Evolutionary conservation across 1,139 yeast species (phyloP).

Genomic region (Debaryomyces robertsiae): DNA sequence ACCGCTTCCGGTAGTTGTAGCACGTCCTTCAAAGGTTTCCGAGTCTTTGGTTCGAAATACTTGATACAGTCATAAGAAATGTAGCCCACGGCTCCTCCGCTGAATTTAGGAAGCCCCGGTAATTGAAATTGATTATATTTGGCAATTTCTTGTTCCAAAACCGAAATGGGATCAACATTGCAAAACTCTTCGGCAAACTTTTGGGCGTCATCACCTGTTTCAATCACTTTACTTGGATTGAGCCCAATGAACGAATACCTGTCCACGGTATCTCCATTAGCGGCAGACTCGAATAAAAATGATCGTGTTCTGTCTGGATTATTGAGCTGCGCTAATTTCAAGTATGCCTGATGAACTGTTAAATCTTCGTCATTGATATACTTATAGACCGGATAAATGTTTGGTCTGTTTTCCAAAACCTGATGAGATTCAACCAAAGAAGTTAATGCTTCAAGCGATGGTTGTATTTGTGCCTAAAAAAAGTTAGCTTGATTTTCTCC

Average conservation of each 20-base stretch:
- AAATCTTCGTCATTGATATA: slow-evolving; percentile 74
- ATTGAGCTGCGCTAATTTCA: slow-evolving; percentile 77
- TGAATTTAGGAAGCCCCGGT: slow-evolving; percentile 80
- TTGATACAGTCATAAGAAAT: slow-evolving; percentile 94
- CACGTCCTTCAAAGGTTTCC: slow-evolving; percentile 72
- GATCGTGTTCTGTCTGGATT: slow-evolving; percentile 62
- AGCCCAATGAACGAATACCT: slow-evolving; percentile 90
- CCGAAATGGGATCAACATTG: slow-evolving; percentile 72
- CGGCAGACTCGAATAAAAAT: slow-evolving; percentile 84
- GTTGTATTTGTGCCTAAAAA: slow-evolving; percentile 52
- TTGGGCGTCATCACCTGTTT: slow-evolving; percentile 62
- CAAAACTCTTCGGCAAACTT: slow-evolving; percentile 36
- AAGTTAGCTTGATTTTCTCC: slow-evolving; percentile 15
- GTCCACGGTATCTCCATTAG: slow-evolving; percentile 85
- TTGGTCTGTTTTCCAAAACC: slow-evolving; percentile 36
- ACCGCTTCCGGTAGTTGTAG: slow-evolving; percentile 87
- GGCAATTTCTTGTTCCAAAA: slow-evolving; percentile 73
- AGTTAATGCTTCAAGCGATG: slow-evolving; percentile 54
- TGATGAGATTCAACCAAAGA: slow-evolving; percentile 46
- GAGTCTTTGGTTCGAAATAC: slow-evolving; percentile 91
- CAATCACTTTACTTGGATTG: slow-evolving; percentile 76
- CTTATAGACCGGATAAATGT: slow-evolving; percentile 79
- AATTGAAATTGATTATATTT: slow-evolving; percentile 67
- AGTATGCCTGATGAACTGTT: slow-evolving; percentile 88
- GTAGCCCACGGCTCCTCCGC: slow-evolving; percentile 97